Evolutionary conservation across 164 flowering plant genomes (phyloP), one percentile per base, ranked within the genome.

Genomic region (Dillenia suffruticosa): DNA sequence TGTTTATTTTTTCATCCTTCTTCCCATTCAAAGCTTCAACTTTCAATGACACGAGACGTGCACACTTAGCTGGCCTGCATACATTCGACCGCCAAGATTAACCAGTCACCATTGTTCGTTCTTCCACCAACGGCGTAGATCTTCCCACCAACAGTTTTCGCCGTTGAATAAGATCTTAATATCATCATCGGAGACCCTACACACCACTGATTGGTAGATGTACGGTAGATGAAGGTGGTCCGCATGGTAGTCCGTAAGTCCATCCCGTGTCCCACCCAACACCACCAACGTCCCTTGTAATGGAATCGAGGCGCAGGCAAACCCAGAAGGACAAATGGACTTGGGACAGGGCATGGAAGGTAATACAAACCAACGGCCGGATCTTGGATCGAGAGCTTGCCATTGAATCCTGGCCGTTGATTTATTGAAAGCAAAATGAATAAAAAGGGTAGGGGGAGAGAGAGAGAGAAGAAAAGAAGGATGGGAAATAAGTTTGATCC

Each of bases 301-400:
- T 9, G 82, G 79, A 16, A 73, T 19, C 3, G 85, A 62, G 2
- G 82, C 66, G 59, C 79, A 77, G n/a, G 78, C 77, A 24, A 79
- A 72, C 12, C 65, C 69, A 2, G 63, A 52, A 1, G 88, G 74
- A 46, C 62, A 73, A 8, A 62, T 75, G 0, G 67, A 46, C 8
- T 54, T 32, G 1, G 68, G 46, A 47, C 68, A 63, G 0, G 88
- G 88, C 84, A 79, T 79, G 8, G 79, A 67, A 1, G 88, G 85
- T 12, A 84, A 44, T 2, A 72, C 54, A 58, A 74, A 76, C 88
- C 88, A 84, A 43, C 78, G 73, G 65, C 68, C 55, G 16, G 80
- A 73, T 16, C 74, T 64, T 0, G 77, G 85, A 61, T 84, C 85
- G 53, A 81, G 64, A n/a, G 80, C 79, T 16, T 77, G 88, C 81